These are phyloP conservation scores for Potentilla sterilis DNA, from an alignment of 306 rosid genomes.

Conservation along the genomic window DNA sequence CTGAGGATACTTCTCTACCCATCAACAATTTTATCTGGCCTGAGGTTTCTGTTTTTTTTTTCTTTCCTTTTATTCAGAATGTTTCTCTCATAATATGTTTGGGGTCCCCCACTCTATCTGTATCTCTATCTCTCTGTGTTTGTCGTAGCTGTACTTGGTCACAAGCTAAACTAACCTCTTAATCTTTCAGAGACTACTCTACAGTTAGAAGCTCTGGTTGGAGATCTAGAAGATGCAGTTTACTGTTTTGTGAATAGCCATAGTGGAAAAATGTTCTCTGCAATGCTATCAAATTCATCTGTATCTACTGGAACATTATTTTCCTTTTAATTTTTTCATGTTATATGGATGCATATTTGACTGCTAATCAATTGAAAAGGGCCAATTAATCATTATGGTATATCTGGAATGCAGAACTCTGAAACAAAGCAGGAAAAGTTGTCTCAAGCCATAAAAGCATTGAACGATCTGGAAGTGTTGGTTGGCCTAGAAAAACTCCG, in stretches of 20 bases:
- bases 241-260: conserved; percentile 51
- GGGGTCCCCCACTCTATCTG: background rate
- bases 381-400: conserved; percentile 12
- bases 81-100: conserved; percentile 3
- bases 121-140: background rate
- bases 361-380: conserved; percentile 5
- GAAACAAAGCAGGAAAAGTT: conserved; percentile 54
- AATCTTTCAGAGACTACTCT: conserved; percentile 66
- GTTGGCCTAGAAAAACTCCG: conserved; percentile 30
- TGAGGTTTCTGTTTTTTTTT: background rate
- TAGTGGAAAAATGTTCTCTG: conserved; percentile 44
- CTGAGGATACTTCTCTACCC: background rate
- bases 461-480: conserved; percentile 59
- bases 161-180: conserved; percentile 36
- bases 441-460: conserved; percentile 55
- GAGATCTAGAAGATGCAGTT: conserved; percentile 85
- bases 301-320: conserved; percentile 36
- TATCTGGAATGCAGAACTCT: conserved; percentile 42
- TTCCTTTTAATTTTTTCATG: background rate
- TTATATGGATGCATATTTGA: conserved; percentile 23
- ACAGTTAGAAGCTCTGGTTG: conserved; percentile 74
- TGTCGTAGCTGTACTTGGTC: conserved; percentile 19
- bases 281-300: conserved; percentile 40
- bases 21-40: background rate
- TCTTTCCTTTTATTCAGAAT: background rate